Evolutionary conservation across 2,329 filamentous ascomycete species (phyloP).

Genomic region (Escovopsis weberi): DNA sequence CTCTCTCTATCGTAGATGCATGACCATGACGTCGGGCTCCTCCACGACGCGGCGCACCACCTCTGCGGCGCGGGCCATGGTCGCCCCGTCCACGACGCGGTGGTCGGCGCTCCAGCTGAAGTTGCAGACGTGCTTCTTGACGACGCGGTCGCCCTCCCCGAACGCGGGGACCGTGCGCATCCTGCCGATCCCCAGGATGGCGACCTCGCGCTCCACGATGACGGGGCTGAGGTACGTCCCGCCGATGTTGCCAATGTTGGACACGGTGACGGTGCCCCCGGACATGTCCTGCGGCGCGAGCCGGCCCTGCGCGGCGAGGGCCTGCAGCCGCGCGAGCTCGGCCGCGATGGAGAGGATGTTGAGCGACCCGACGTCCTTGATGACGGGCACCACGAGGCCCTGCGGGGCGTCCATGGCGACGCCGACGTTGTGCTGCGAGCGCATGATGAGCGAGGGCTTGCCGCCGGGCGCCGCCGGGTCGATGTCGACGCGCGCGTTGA

Average conservation of each 20-base stretch:
- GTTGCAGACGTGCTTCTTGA: conserved; percentile 68
- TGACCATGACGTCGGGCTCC: conserved; percentile 73
- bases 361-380: conserved; percentile 65
- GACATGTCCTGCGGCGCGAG: conserved; percentile 60
- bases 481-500: conserved; percentile 72
- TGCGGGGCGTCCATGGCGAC: conserved; percentile 87
- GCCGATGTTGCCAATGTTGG: conserved; percentile 91
- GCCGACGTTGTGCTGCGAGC: conserved; percentile 84
- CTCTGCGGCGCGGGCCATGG: conserved; percentile 81
- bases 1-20: conserved; percentile 52
- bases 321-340: conserved; percentile 61
- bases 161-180: conserved; percentile 74
- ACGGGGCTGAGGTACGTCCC: conserved; percentile 86
- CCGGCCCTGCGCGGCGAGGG: conserved; percentile 58
- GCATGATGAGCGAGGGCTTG: conserved; percentile 64
- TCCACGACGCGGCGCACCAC: conserved; percentile 66
- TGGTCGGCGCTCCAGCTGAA: conserved; percentile 98
- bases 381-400: conserved; percentile 81
- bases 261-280: conserved; percentile 87
- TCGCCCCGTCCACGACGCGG: conserved; percentile 84
- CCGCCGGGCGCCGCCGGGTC: conserved; percentile 19
- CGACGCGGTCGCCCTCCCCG: conserved; percentile 40
- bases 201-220: conserved; percentile 80
- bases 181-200: conserved; percentile 78
- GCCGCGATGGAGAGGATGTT: conserved; percentile 66